A percentile compares a stretch with the other conserved stretches of the same genome.
Evolutionary conservation across 139 green algal genomes (phyloP).

Genomic region (Picochlorum sp.): DNA sequence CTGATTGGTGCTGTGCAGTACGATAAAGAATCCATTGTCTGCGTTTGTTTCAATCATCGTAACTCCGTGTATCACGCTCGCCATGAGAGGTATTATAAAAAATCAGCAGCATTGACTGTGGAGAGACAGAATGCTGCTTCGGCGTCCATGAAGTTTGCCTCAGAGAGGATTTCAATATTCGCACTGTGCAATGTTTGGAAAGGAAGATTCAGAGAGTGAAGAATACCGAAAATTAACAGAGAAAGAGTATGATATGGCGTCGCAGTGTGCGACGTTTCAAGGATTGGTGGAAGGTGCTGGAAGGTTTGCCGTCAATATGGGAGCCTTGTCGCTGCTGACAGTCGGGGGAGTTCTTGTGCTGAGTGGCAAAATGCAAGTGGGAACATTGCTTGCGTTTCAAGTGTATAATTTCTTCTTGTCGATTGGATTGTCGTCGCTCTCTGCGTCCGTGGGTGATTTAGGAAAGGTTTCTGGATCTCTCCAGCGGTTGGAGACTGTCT

Average conservation of each 20-base stretch:
- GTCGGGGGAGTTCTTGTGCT: constrained; percentile 28
- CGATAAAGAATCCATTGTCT: constrained; percentile 19
- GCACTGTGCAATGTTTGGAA: constrained; percentile 29
- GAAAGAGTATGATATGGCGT: constrained; percentile 5
- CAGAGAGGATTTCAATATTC: constrained; percentile 18
- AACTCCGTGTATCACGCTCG: constrained; percentile 16
- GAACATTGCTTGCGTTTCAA: constrained; percentile 12
- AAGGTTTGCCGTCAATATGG: constrained; percentile 25
- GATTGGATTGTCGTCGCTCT: constrained; percentile 15
- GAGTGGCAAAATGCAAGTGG: constrained; percentile 8
- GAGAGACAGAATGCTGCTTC: constrained; percentile 15
- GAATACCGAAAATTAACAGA: constrained; percentile 5
- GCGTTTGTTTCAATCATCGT: constrained; percentile 16
- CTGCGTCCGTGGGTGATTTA: constrained; percentile 23
- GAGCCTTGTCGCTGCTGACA: constrained; percentile 21
- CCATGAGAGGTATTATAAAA: constrained; percentile 19
- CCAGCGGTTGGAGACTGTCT: constrained; percentile 18
- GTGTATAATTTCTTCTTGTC: constrained; percentile 29
- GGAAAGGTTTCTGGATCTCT: constrained; percentile 26
- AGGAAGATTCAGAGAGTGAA: constrained; percentile 14
- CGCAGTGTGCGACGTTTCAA: constrained; percentile 24
- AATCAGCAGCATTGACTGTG: constrained; percentile 15
- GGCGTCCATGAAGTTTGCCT: constrained; percentile 20
- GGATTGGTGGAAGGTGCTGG: constrained; percentile 27
- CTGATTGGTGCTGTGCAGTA: constrained; percentile 4